phyloP scores from a whole-genome alignment of 768 basidiomycete species.

The Cystofilobasidium ferigula region DNA sequence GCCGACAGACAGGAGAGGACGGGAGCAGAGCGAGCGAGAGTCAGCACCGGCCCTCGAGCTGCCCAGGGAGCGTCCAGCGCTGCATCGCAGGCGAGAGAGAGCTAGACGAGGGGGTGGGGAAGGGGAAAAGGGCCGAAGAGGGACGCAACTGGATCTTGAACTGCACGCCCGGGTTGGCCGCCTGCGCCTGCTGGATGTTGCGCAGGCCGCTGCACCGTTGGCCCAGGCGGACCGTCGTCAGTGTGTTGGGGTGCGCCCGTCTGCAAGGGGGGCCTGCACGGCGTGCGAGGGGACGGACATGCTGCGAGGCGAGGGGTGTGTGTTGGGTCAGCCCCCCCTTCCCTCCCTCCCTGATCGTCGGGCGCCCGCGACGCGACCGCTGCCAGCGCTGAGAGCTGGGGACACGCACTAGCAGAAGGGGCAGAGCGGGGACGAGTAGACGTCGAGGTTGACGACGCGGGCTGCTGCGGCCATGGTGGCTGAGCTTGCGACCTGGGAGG shows the following conservation, averaged over 20 bases:
- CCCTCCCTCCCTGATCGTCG: too few relatives aligned
- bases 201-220: not conserved
- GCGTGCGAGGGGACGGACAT: not conserved
- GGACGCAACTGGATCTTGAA: not conserved
- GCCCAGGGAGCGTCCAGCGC: too few relatives aligned
- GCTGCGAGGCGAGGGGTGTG: not conserved
- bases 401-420: not conserved
- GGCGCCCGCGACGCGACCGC: not conserved
- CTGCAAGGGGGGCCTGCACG: too few relatives aligned
- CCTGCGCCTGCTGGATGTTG: not conserved
- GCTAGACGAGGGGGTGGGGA: too few relatives aligned
- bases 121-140: not conserved
- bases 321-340: not conserved
- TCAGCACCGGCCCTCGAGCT: too few relatives aligned
- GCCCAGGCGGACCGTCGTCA: too few relatives aligned
- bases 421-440: not conserved
- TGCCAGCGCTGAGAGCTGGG: not conserved
- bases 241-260: too few relatives aligned
- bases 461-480: too few relatives aligned
- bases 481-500: too few relatives aligned
- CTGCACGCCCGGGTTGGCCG: not conserved
- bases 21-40: too few relatives aligned
- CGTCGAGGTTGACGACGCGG: not conserved
- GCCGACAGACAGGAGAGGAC: too few relatives aligned
- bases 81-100: too few relatives aligned